Evolutionary conservation across 2,329 filamentous ascomycete species (phyloP).

Genomic region (Neurospora sp.): DNA sequence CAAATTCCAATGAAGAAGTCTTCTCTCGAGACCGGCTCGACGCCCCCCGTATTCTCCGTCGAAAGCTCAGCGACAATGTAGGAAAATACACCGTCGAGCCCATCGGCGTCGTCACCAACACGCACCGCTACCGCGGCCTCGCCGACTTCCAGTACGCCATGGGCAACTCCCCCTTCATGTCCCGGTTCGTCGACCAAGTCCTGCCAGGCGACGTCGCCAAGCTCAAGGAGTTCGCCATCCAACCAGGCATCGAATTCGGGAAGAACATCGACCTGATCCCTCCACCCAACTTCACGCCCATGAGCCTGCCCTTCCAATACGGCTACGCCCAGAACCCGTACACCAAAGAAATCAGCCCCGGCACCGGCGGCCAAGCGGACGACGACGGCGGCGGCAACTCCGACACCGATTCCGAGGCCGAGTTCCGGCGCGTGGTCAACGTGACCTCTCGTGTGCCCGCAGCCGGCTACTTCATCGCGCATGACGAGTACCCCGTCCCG

Average conservation of each 20-base stretch:
- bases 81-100: constrained; percentile 57
- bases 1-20: constrained; percentile 17
- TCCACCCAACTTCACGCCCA: constrained; percentile 67
- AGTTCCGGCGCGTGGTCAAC: constrained; percentile 43
- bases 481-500: constrained; percentile 52
- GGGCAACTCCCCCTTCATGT: constrained; percentile 56
- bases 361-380: not conserved
- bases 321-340: constrained; percentile 81
- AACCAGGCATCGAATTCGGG: constrained; percentile 48
- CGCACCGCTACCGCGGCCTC: constrained; percentile 75
- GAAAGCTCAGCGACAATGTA: constrained; percentile 60
- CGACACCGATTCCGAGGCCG: constrained; percentile 33
- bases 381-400: constrained; percentile 24
- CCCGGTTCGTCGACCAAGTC: constrained; percentile 59
- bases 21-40: constrained; percentile 39
- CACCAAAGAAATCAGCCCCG: constrained; percentile 34
- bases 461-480: constrained; percentile 46
- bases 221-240: constrained; percentile 54
- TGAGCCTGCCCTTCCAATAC: constrained; percentile 65
- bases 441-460: constrained; percentile 47
- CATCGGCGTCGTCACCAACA: constrained; percentile 64
- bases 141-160: constrained; percentile 82
- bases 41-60: constrained; percentile 44
- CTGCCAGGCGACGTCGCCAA: constrained; percentile 54
- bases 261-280: constrained; percentile 63